Base-by-base conservation (phyloP, 2,329 filamentous ascomycete genomes). In the Hirsutella minnesotensis region DNA sequence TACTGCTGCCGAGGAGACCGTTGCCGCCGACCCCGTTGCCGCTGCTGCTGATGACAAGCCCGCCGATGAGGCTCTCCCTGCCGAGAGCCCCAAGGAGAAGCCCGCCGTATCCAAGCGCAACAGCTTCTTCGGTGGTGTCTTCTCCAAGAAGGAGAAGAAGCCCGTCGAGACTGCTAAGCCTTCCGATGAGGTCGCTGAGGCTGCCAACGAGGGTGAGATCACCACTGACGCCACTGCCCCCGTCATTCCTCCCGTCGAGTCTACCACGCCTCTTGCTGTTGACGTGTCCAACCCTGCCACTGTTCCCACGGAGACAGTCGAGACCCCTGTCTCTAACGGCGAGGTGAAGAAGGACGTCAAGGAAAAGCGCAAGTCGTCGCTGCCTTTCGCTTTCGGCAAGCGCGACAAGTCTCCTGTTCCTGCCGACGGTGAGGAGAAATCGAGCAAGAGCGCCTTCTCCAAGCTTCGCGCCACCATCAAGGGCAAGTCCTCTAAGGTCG, bases 311-410 rank as follows among this genome's bases (percentile, higher is more conserved):
- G 71, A 75, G 60, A 64, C 64, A 19, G 62, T 66, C 3, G 72
- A 76, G 53, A 57, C 49, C 38, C 55, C 66, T 43, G 59, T 64
- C 21, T 59, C 66, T 44, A 70, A 69, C 49, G 68, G 68, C 46
- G 77, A 80, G 65, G 51, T 66, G 44, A 77, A 77, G 63, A 77
- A 78, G 65, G 75, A 77, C 48, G 61, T 72, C 53, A 88, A 86
- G 79, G 73, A 77, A 65, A 94, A 94, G 84, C 85, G 87, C 64
- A 79, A 80, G 65, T 92, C 86, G 51, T 81, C 89, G 56, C 64
- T 78, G 9, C 73, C 73, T 39, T 94, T 94, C 66, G 79, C 78
- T 55, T 81, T 79, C 57, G 79, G 86, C 55, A 83, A 86, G 75
- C 90, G 90, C 73, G 81, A 83, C 62, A 75, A 75, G 65, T 64